Conservation (phyloP, 257 asterid genomes). For the Scutellaria galericulata region DNA sequence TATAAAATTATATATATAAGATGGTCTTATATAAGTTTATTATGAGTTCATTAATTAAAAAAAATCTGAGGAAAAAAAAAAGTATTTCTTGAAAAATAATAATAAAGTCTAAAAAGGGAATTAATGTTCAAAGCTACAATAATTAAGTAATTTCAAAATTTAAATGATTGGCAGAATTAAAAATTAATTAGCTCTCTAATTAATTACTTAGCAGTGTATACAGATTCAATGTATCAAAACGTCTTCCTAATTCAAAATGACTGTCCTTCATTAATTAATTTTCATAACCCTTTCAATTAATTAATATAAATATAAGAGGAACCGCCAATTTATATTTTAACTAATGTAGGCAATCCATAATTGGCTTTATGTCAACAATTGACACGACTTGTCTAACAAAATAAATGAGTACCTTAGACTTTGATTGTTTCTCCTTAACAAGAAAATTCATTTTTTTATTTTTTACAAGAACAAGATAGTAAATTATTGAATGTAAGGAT, state of each 20-base stretch:
- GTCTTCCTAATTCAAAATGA: background rate
- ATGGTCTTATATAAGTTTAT: too few relatives aligned
- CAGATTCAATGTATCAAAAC: conserved; percentile 31
- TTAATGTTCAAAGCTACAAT: too few relatives aligned
- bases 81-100: too few relatives aligned
- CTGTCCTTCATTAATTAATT: conserved; percentile 6
- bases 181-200: background rate
- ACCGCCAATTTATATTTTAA: conserved; percentile 11
- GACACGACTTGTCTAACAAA: conserved; percentile 33
- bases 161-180: background rate
- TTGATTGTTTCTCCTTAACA: conserved; percentile 33
- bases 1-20: too few relatives aligned
- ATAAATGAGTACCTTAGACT: conserved; percentile 33
- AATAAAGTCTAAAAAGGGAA: too few relatives aligned
- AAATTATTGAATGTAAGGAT: too few relatives aligned
- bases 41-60: too few relatives aligned
- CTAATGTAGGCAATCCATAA: conserved; percentile 28
- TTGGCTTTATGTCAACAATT: conserved; percentile 42
- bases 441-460: conserved; percentile 1
- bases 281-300: conserved; percentile 16
- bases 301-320: conserved; percentile 3
- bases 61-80: too few relatives aligned
- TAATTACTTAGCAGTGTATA: background rate
- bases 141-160: background rate
- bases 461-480: background rate